Conservation (phyloP, 192 early-diverging fungal species). For the Cetraspora pellucida region DNA sequence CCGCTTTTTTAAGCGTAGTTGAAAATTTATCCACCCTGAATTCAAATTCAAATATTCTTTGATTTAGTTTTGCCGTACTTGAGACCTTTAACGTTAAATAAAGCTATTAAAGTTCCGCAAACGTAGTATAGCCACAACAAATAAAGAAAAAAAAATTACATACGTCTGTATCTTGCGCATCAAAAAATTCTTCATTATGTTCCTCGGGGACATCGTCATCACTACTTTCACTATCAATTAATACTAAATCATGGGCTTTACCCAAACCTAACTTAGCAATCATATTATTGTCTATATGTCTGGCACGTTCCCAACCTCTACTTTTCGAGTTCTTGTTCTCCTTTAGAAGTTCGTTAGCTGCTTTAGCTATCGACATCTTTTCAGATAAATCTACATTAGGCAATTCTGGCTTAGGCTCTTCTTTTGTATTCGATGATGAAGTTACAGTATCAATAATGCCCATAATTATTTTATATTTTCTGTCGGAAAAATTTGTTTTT, state of each 20-base stretch:
- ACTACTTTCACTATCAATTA: constrained; percentile 39
- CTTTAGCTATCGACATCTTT: neutral
- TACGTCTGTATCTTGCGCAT: constrained; percentile 53
- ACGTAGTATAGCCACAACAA: neutral
- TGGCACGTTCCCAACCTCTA: neutral
- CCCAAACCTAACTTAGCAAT: constrained; percentile 16
- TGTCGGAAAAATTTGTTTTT: constrained; percentile 89
- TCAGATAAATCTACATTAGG: neutral
- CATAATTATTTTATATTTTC: constrained; percentile 92
- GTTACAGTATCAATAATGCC: constrained; percentile 71
- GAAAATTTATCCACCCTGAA: constrained; percentile 74
- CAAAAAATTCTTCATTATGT: constrained; percentile 51
- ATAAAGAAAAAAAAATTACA: neutral
- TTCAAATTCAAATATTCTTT: constrained; percentile 56
- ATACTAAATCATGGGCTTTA: constrained; percentile 24
- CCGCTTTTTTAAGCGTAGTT: constrained; percentile 63
- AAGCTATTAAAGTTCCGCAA: neutral
- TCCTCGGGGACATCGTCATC: constrained; percentile 41
- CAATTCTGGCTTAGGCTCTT: too few species aligned
- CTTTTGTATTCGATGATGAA: constrained; percentile 38
- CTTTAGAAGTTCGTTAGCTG: neutral
- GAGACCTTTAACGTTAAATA: constrained; percentile 5
- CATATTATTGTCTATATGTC: constrained; percentile 33
- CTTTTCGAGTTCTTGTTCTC: neutral
- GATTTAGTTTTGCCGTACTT: constrained; percentile 40